Base-by-base conservation (phyloP, 306 rosid genomes). In the Echinosophora koreensis region DNA sequence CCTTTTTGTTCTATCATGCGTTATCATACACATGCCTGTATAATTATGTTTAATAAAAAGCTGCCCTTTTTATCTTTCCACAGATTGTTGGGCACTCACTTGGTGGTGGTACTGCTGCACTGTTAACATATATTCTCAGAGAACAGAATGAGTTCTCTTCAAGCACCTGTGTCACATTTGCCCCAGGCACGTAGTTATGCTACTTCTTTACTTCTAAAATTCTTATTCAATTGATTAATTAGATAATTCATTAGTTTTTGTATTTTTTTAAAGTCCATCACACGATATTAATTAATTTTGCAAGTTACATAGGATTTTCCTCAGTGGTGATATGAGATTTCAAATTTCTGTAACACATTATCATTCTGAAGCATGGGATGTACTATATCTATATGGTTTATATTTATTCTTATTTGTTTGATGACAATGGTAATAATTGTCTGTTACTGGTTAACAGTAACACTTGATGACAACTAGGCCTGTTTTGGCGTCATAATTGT, bases 21-120 rank as follows among this genome's bases (percentile, higher is more conserved):
- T 35, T 34, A 58, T 52, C 37, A 12, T 28, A 17, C 14, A 17
- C 22, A 42, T 37, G 54, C 50, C 54, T 30, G 35, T 52, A 27
- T 49, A 51, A 66, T 57, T 30, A 39, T 51, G 64, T 70, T 62
- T 75, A 50, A 51, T 76, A 30, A 76, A 66, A 35, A 8, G 13
- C 28, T 68, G 27, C 52, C 22, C 67, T 35, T 73, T 78, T 54
- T 8, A 65, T 84, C 69, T 72, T 62, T 77, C 80, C 30, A 18
- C 49, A 95, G 99, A 82, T 95, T 78, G 89, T 95, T 74, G 99
- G 99, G 44, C 99, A 95, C 82, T 95, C 99, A 11, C 97, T 95
- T 46, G 98, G 97, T 35, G 97, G 97, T 69, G 98, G 98, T 80
- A 95, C 98, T 39, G 98, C 99, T 68, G 99, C 99, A 0, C 84